Base-by-base conservation (phyloP, 345 rosid genomes). In the Populus tremula region DNA sequence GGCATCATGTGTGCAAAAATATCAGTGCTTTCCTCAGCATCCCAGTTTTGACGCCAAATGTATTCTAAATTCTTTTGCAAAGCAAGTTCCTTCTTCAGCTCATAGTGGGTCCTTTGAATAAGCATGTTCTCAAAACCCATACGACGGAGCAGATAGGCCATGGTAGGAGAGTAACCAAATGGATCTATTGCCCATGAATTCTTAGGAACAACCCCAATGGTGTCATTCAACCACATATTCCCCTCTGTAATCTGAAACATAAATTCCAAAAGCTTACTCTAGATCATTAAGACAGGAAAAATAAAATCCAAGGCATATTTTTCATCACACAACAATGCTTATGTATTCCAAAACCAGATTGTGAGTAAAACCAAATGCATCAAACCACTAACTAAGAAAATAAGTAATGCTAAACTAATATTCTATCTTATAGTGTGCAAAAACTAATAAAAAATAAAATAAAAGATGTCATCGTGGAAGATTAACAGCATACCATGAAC, bases 101-200 rank as follows among this genome's bases (percentile, higher is more conserved):
- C 99, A 69, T 96, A 96, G 82, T 96, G 99, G 65, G 99, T 94
- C 83, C 99, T 91, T 74, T 96, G 99, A 77, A 94, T 94, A 78
- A 96, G 98, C 99, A 96, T 96, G 85, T 96, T 96, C 83, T 96
- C 97, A 6, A 96, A 92, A 77, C 99, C 99, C 99, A 96, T 96
- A 38, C 97, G 98, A 33, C 92, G 93, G 71, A 96, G 91, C 72
- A 96, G 93, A 83, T 96, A 94, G 65, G 99, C 97, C 99, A 96
- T 94, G 21, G 98, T 96, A 50, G 99, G 87, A 5, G 99, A 96
- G 85, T 94, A 94, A 72, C 99, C 99, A 86, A 96, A 96, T 20
- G 98, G 99, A 81, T 96, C 99, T 76, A 96, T 96, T 29, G 98
- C 96, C 99, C 99, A 96, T 33, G 97, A 92, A 70, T 96, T 96